phyloP scores from a whole-genome alignment of 495 filamentous ascomycete genomes.

The Pseudotulostoma volvatum region DNA sequence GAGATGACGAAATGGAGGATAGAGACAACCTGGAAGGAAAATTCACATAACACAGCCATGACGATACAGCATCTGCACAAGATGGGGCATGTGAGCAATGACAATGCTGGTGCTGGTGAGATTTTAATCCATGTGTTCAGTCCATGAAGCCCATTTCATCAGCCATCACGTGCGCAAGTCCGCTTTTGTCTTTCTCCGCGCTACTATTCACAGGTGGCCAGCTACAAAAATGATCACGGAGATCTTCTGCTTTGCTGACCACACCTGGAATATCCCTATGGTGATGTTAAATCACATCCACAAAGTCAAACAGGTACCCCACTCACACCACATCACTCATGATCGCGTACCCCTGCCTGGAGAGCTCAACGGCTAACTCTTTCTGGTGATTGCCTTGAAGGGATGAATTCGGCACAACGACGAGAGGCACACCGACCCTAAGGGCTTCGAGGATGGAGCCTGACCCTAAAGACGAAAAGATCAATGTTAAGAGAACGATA shows the following conservation, averaged over 20 bases:
- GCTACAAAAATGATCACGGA: conserved; percentile 19
- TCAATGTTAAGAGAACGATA: conserved; percentile 2
- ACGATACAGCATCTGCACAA: no score
- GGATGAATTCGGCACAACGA: conserved; percentile 72
- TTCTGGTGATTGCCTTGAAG: conserved; percentile 86
- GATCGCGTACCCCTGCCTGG: conserved; percentile 50
- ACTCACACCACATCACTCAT: conserved; percentile 48
- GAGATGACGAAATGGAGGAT: no score
- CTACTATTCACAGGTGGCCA: conserved; percentile 35
- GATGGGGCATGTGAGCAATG: no score
- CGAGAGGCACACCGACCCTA: conserved; percentile 45
- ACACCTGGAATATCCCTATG: conserved; percentile 30
- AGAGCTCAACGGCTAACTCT: conserved; percentile 63
- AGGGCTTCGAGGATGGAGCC: conserved; percentile 78
- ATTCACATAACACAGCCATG: no score
- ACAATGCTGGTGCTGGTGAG: no score
- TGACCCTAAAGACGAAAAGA: conserved; percentile 40
- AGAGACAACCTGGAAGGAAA: no score
- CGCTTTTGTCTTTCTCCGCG: conserved; percentile 18
- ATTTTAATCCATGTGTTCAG: no score
- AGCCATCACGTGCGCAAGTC: conserved; percentile 35
- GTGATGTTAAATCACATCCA: conserved; percentile 1
- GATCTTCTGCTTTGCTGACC: conserved; percentile 25
- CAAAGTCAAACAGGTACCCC: neutral
- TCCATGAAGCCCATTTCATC: conserved; percentile 44